Percentiles rank a stretch among this genome's conserved stretches.
These are phyloP conservation scores for Herpomyces periplanetae DNA, from an alignment of 2,329 filamentous ascomycete genomes.

Conservation along the genomic window DNA sequence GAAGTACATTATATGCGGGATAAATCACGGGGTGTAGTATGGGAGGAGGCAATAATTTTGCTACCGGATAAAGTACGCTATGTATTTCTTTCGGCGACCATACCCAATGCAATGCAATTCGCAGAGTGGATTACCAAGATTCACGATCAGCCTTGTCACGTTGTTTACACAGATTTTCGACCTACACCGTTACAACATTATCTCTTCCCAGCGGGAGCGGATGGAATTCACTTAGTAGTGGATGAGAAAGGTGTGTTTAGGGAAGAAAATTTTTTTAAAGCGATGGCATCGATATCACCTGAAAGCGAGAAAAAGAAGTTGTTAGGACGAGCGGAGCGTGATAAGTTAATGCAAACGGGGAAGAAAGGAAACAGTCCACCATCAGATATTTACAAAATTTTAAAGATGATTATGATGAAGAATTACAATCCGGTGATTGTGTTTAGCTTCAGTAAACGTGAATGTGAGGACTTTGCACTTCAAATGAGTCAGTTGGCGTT, in stretches of 20 bases:
- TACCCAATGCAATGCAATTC: conserved; percentile 95
- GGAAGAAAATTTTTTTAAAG: conserved; percentile 86
- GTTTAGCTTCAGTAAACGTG: conserved; percentile 95
- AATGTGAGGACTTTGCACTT: conserved; percentile 64
- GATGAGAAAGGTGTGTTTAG: conserved; percentile 89
- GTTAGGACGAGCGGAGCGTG: conserved; percentile 63
- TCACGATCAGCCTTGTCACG: conserved; percentile 84
- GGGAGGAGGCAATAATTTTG: conserved; percentile 96
- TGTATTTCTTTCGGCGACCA: conserved; percentile 87
- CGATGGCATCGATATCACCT: conserved; percentile 61
- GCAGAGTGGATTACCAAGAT: conserved; percentile 98
- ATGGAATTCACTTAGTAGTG: conserved; percentile 69
- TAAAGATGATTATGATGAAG: conserved; percentile 93
- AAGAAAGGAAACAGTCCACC: conserved; percentile 20
- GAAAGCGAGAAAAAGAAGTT: conserved; percentile 47
- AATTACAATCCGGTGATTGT: conserved; percentile 94
- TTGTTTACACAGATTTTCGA: conserved; percentile 93
- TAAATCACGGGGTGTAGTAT: conserved; percentile 69
- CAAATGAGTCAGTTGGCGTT: conserved; percentile 57
- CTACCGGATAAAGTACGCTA: conserved; percentile 94
- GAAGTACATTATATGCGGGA: conserved; percentile 97
- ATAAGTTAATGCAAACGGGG: conserved; percentile 65
- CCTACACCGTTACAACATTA: conserved; percentile 90
- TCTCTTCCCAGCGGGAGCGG: conserved; percentile 69
- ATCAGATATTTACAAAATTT: conserved; percentile 79